A percentile compares a stretch with the other conserved stretches of the same genome.
Evolutionary conservation across 2,329 filamentous ascomycete genomes (phyloP).

Genomic region (Clonostachys rhizophaga): DNA sequence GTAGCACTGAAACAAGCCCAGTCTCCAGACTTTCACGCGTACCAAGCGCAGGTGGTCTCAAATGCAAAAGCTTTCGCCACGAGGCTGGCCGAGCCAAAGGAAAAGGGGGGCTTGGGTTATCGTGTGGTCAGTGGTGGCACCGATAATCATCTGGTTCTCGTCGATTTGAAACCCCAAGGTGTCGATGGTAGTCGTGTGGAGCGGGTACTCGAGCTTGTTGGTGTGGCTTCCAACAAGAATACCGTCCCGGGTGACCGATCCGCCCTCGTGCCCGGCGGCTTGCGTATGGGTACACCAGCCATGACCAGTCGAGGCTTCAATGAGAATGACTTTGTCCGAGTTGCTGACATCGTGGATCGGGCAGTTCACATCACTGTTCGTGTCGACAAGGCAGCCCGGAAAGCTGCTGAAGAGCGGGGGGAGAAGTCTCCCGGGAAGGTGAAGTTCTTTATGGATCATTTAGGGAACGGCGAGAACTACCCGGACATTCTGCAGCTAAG

Average conservation of each 20-base stretch:
- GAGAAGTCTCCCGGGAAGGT: slow-evolving; percentile 62
- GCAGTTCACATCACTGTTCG: slow-evolving; percentile 75
- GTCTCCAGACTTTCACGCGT: slow-evolving; percentile 82
- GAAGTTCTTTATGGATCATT: slow-evolving; percentile 63
- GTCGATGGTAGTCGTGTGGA: slow-evolving; percentile 90
- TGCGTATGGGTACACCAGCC: slow-evolving; percentile 91
- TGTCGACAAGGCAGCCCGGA: slow-evolving; percentile 67
- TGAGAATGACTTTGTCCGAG: slow-evolving; percentile 80
- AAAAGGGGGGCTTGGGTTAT: slow-evolving; percentile 76
- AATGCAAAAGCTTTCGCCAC: slow-evolving; percentile 86
- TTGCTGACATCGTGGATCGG: slow-evolving; percentile 81
- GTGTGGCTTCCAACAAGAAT: slow-evolving; percentile 99
- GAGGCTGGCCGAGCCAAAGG: slow-evolving; percentile 61
- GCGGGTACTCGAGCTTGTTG: slow-evolving; percentile 84
- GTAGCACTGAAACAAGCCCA: slow-evolving; percentile 94
- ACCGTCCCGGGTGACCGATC: slow-evolving; percentile 94
- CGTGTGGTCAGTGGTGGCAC: slow-evolving; percentile 90
- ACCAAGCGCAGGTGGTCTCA: slow-evolving; percentile 84
- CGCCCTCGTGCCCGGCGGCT: slow-evolving; percentile 85
- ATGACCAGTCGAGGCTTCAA: slow-evolving; percentile 97
- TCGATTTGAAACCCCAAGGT: slow-evolving; percentile 83
- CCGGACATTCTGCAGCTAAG: slow-evolving; percentile 69
- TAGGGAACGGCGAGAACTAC: slow-evolving; percentile 63
- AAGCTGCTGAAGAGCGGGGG: slow-evolving; percentile 61
- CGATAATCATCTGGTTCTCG: slow-evolving; percentile 92